phyloP scores from a whole-genome alignment of 2,329 filamentous ascomycete species.

The Diaporthe batatas region DNA sequence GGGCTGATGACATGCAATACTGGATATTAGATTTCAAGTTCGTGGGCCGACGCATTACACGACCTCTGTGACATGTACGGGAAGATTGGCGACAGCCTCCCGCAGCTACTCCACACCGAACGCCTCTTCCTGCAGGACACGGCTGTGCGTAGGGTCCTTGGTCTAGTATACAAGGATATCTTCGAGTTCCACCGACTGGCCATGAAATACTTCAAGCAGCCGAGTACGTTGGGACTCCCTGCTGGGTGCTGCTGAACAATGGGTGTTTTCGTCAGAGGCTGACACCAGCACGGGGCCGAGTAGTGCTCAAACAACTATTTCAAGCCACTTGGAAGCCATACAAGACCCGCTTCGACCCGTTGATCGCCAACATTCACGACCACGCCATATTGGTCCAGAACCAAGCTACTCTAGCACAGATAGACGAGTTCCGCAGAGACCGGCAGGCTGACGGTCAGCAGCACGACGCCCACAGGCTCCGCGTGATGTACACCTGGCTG shows the following conservation, averaged over 20 bases:
- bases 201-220: conserved; percentile 29
- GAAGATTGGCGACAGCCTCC: conserved; percentile 25
- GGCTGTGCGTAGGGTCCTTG: neutral
- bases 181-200: conserved; percentile 28
- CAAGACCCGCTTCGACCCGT: conserved; percentile 46
- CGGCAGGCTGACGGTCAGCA: neutral
- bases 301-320: conserved; percentile 52
- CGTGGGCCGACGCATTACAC: conserved; percentile 14
- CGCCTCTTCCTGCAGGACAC: conserved; percentile 3
- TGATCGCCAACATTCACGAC: conserved; percentile 48
- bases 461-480: conserved; percentile 5
- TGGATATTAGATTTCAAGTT: neutral
- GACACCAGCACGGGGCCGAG: neutral
- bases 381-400: conserved; percentile 50
- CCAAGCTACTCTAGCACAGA: conserved; percentile 47
- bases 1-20: too few relatives aligned
- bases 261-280: neutral
- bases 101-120: conserved; percentile 8
- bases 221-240: neutral
- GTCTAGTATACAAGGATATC: conserved; percentile 17
- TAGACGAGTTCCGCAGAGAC: conserved; percentile 43
- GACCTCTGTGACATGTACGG: conserved; percentile 28
- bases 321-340: conserved; percentile 51
- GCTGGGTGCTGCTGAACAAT: neutral
- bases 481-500: conserved; percentile 44